Base-by-base conservation (phyloP, 371 early-diverging fungal species). In the Mucor racemosus region DNA sequence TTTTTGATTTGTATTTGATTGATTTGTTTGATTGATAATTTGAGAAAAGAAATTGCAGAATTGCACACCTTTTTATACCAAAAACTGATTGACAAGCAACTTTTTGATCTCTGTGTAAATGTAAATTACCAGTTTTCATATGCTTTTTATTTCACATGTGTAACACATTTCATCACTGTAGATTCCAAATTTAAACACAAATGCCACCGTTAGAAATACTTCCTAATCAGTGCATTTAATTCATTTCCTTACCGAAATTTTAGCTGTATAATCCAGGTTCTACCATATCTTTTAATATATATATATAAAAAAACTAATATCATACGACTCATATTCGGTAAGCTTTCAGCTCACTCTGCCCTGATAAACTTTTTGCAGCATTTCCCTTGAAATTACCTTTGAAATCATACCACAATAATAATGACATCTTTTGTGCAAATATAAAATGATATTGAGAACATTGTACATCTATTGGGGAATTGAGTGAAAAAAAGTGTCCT, bases 91-190 rank as follows among this genome's bases (percentile, higher is more conserved):
- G 38, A 11, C 5, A 7, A 11, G 1, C 5, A 3, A 26, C 3
- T 26, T 46, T 8, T 46, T 46, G 46, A 46, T 53, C 53, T 14
- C 11, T 31, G 11, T 11, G 50, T 13, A 26, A 7, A 11, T 53
- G 13, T 13, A 13, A 13, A 53, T 53, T 31, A 50, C 13, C 19
- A 50, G 26, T 53, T 53, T 53, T 53, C 53, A 53, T 31, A 53
- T 53, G 53, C 17, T 53, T 31, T 10, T 6, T 26, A 21, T 53
- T 53, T 53, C 53, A 53, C 31, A 53, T 53, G 53, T 53, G 53
- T 53, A 21, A 31, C 31, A 53, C 50, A 50, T 50, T 50, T 50
- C 50, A 50, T 50, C 50, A 26, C 50, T 19, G 11, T 8, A 26
- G 9, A 4, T 50, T 21, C 26, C 26, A 21, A 21, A 21, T 50